Conservation (phyloP, 2,329 filamentous ascomycete genomes). For the Dothiorella sarmentorum region DNA sequence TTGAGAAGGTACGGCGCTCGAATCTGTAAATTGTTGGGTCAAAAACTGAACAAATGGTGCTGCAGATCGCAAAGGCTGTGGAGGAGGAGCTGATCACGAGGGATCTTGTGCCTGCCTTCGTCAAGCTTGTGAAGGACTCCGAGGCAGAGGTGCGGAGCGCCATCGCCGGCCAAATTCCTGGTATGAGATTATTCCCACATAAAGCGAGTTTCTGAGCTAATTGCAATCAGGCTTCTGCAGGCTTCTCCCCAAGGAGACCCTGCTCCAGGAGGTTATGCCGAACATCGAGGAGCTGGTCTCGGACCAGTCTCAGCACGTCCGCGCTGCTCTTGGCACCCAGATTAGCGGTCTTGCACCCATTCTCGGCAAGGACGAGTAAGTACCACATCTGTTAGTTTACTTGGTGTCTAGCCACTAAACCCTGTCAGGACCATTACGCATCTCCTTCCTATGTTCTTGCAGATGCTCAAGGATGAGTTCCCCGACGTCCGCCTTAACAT, state of each 20-base stretch:
- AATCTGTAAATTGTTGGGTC: not conserved
- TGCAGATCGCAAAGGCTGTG: constrained; percentile 92
- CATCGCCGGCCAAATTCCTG: constrained; percentile 93
- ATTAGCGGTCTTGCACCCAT: constrained; percentile 96
- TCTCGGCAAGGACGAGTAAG: constrained; percentile 94
- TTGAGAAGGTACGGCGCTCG: constrained; percentile 73
- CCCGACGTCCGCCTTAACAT: constrained; percentile 97
- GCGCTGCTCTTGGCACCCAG: constrained; percentile 90
- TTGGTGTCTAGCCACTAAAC: not conserved
- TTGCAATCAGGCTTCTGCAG: constrained; percentile 74
- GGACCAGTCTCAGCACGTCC: constrained; percentile 93
- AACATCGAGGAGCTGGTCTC: constrained; percentile 94
- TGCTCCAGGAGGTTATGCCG: constrained; percentile 95
- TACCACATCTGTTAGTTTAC: constrained; percentile 23
- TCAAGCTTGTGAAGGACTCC: constrained; percentile 95
- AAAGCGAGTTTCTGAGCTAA: constrained; percentile 27
- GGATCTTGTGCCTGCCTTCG: constrained; percentile 93
- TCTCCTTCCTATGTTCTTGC: constrained; percentile 95
- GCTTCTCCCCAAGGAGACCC: constrained; percentile 78
- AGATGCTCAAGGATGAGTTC: constrained; percentile 99
- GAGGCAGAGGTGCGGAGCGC: constrained; percentile 97
- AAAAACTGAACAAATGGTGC: constrained; percentile 27
- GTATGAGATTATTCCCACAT: constrained; percentile 39
- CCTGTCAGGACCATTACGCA: constrained; percentile 80
- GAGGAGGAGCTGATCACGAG: constrained; percentile 93